These are phyloP conservation scores for Cladosporium sp. DNA, from an alignment of 2,329 filamentous ascomycete genomes.

Conservation along the genomic window DNA sequence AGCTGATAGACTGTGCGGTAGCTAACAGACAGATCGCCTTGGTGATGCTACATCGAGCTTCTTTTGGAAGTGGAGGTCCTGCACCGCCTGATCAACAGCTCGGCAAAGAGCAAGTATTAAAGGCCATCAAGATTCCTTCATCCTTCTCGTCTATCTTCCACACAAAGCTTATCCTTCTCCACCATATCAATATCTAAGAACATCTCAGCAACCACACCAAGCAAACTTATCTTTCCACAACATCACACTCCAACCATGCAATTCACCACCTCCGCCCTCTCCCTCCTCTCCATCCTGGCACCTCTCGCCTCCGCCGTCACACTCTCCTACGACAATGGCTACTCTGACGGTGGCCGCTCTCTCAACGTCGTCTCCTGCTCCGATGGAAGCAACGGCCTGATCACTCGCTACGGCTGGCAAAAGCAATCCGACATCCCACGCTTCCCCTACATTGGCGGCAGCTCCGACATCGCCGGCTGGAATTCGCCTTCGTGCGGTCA, in stretches of 20 bases:
- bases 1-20: neutral
- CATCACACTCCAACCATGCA: conserved; percentile 23
- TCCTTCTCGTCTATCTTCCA: neutral
- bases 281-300: conserved; percentile 33
- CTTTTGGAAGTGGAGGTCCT: neutral
- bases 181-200: neutral
- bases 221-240: neutral
- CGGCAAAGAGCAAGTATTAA: neutral
- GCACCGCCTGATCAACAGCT: neutral
- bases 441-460: conserved; percentile 53
- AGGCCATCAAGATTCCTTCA: neutral
- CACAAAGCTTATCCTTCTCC: neutral
- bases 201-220: neutral
- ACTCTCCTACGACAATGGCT: conserved; percentile 68
- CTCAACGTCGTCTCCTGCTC: conserved; percentile 65
- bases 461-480: conserved; percentile 50
- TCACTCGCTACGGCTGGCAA: conserved; percentile 58
- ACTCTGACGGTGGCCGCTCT: conserved; percentile 61
- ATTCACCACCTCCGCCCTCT: conserved; percentile 41
- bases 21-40: neutral
- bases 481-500: conserved; percentile 52
- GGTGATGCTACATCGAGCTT: neutral
- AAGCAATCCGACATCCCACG: conserved; percentile 46
- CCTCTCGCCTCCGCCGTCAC: conserved; percentile 28
- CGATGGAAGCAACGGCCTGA: conserved; percentile 67